Evolutionary conservation across 495 filamentous ascomycete species (phyloP), one percentile per base, ranked within the genome.

Genomic region (Lophiotrema nucula): DNA sequence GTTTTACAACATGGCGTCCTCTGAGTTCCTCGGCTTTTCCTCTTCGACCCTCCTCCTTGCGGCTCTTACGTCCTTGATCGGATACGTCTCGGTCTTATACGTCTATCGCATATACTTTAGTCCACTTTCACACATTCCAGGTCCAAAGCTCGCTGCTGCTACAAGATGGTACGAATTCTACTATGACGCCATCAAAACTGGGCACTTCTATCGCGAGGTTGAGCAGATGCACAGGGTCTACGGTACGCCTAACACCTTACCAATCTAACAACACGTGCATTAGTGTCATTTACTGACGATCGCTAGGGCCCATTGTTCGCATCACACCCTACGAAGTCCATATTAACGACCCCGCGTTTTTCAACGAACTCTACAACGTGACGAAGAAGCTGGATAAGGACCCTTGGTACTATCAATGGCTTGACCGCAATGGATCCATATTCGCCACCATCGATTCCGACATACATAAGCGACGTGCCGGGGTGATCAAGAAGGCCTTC

Each of bases 351-450:
- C 60, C 66, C 21, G 35, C 42, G 2, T 68, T 64, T 49, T 66
- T 53, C 33, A 51, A 68, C 35, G 47, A 57, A 13, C n/a, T 71
- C 8, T 71, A 66, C 31, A 45, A 24, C 35, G 48, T 26, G 19
- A 18, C 38, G 12, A 55, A 47, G 0, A 67, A 65, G 13, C 60
- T 70, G 15, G 60, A 65, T 51, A 75, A 75, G 52, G 70, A 69
- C 22, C 56, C 56, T 2, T 73, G 69, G 69, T 73, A 67, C 59
- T 75, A 74, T 66, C 58, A 49, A 23, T 66, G 69, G 56, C 52
- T 74, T 42, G 70, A 68, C 31, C 50, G 49, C 22, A 62, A 58
- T 39, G 64, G 63, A 19, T 69, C 67, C 43, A 51, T 65, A 23
- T 72, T 74, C 47, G 59, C 57, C 0, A 65, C 73, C 24, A 57